Base-by-base conservation (phyloP, 1,284 basidiomycete species). In the Cystobasidium sp. region DNA sequence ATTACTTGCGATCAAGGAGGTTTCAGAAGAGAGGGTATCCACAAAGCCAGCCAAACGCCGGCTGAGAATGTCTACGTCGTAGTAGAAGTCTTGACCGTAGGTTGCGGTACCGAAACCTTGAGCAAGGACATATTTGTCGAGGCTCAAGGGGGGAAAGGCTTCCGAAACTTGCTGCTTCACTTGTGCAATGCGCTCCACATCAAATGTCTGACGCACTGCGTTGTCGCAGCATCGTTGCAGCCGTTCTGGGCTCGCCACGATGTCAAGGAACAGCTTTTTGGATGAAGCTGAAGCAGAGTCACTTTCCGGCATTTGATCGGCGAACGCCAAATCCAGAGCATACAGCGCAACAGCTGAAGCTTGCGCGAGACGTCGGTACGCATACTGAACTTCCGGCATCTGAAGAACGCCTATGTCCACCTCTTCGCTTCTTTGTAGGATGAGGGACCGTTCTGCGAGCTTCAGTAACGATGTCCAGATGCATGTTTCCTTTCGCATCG, bases 11-110 rank as follows among this genome's bases (percentile, higher is more conserved):
- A 51, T 16, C 20, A 51, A 51, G 47, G 14, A 14, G 47, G 47
- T 20, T 51, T 16, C 20, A 51, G 20, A 51, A 51, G 47, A 51
- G 20, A 6, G 47, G 16, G 3, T 6, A 16, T 51, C 47, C 47
- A 51, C 20, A 51, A 16, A 20, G 47, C 47, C 20, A 16, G 47
- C 1, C 47, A 51, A 51, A 2, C 31, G 31, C 31, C 31, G 31
- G 31, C 31, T 31, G 31, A 31, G 31, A 31, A 31, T 31, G 31
- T 31, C 31, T 51, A 41, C 16, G 14, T 67, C 49, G 81, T 93
- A 95, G 6, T 89, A 83, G 80, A 93, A 97, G 73, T 87, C 85
- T 72, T 91, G 88, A 1, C 94, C 94, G 77, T 90, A 93, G 49
- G 90, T 88, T 47, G 61, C 10, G 20, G 43, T 12, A 39, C 47